These are phyloP conservation scores for Calonectria hawksworthii DNA, from an alignment of 2,329 filamentous ascomycete genomes.

Conservation along the genomic window DNA sequence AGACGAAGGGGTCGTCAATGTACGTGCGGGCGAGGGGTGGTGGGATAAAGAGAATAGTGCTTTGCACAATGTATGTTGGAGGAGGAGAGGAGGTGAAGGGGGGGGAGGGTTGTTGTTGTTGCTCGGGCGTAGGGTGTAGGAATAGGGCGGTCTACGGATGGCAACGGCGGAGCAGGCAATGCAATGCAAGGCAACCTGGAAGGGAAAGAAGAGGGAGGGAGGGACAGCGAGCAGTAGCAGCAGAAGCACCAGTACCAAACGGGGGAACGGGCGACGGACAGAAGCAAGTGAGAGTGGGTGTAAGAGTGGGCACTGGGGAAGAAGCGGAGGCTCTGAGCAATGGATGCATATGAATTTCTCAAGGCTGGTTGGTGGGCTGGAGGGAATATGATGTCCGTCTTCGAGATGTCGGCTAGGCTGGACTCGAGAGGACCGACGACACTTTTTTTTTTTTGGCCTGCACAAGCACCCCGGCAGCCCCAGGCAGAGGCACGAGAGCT, in stretches of 20 bases:
- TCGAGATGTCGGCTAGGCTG: slow-evolving; percentile 1
- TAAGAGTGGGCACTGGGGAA: slow-evolving; percentile 41
- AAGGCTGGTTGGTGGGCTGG: slow-evolving; percentile 20
- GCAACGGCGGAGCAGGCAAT: slow-evolving; percentile 41
- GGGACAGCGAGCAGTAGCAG: slow-evolving; percentile 11
- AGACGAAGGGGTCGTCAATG: slow-evolving; percentile 24
- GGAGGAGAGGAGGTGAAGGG: slow-evolving; percentile 37
- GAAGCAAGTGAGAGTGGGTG: slow-evolving; percentile 30
- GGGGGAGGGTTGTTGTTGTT: slow-evolving; percentile 41
- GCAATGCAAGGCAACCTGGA: slow-evolving; percentile 21
- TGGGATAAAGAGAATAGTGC: slow-evolving; percentile 29
- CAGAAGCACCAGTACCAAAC: slow-evolving; percentile 18
- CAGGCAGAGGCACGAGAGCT: slow-evolving; percentile 52
- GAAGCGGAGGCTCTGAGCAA: slow-evolving; percentile 36
- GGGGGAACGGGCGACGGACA: slow-evolving; percentile 20
- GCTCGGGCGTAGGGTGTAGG: slow-evolving; percentile 36
- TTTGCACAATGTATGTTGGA: slow-evolving; percentile 21
- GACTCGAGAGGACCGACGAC: slow-evolving; percentile 3
- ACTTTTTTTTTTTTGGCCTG: slow-evolving; percentile 7
- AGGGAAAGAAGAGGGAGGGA: slow-evolving; percentile 32
- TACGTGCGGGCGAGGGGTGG: slow-evolving; percentile 27
- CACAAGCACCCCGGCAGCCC: slow-evolving; percentile 29
- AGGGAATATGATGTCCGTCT: slow-evolving; percentile 5
- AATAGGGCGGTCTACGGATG: slow-evolving; percentile 46
- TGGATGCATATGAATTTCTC: slow-evolving; percentile 35